A percentile compares a stretch with the other conserved stretches of the same genome.
Evolutionary conservation across 371 early-diverging fungal species (phyloP).

Genomic region (Circinella umbellata): DNA sequence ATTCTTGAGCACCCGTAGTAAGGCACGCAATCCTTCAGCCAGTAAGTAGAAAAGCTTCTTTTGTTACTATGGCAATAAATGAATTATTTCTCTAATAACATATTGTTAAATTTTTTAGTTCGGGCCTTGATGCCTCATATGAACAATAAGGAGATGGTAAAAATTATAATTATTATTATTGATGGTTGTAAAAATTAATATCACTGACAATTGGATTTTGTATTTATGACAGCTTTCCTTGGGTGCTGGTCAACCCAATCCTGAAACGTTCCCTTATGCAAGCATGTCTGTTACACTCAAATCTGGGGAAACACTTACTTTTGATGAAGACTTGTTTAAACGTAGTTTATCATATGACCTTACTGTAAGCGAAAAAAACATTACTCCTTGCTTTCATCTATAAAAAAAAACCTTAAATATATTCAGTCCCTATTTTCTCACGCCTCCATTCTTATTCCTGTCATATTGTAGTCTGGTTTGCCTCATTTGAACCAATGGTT

Average conservation of each 20-base stretch:
- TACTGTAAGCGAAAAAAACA: slow-evolving; percentile 42
- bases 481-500: slow-evolving; percentile 69
- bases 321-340: slow-evolving; percentile 48
- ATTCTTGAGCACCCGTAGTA: slow-evolving; percentile 31
- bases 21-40: slow-evolving; percentile 31
- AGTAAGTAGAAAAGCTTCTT: slow-evolving; percentile 14
- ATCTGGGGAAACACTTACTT: slow-evolving; percentile 56
- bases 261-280: slow-evolving; percentile 75
- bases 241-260: slow-evolving; percentile 80
- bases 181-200: too few species aligned
- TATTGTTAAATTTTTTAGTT: slow-evolving; percentile 11
- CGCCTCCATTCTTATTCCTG: background rate
- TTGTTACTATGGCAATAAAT: background rate
- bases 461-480: slow-evolving; percentile 58
- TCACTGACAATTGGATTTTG: too few species aligned
- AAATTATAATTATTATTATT: background rate
- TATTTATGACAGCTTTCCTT: slow-evolving; percentile 53
- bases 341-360: slow-evolving; percentile 61
- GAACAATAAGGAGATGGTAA: slow-evolving; percentile 32
- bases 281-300: slow-evolving; percentile 64
- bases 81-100: too few species aligned
- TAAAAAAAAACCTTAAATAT: background rate
- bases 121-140: slow-evolving; percentile 31
- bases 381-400: background rate
- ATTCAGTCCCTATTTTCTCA: slow-evolving; percentile 13